Evolutionary conservation across 352 stramenopile genomes (phyloP), one percentile per base, ranked within the genome.

Genomic region (Phytophthora sp.): DNA sequence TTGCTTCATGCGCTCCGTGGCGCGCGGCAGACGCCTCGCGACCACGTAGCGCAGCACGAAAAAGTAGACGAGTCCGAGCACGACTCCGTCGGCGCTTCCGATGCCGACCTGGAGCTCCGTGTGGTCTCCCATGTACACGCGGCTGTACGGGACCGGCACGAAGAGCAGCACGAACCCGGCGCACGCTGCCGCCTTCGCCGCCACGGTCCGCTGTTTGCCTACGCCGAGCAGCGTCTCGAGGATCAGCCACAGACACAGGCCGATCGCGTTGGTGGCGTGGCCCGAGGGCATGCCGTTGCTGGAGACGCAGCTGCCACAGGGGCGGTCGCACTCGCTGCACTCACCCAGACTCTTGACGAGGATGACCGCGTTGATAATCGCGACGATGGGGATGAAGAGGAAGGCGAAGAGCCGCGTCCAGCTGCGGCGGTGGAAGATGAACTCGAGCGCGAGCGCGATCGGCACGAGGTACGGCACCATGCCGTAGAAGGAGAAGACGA

Each of bases 81-180:
- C 56, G 23, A 77, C 51, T 2, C 79, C 79, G 49, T 82, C 28
- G 5, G 45, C 54, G 26, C 56, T 65, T 42, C 79, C 79, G 20
- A 88, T 74, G 21, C 18, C 51, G 35, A 83, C 74, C 56, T 88
- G 79, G 34, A 86, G 53, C 17, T 48, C 41, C 32, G 76, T 83
- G 72, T 88, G 79, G 61, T 88, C 79, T 23, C 79, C 79, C 34
- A 88, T 34, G 57, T 88, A 84, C 50, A 86, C 49, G 58, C 79
- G 79, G 44, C 76, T 84, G 69, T 83, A 88, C 1, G 79, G 79
- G 4, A 88, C 76, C 1, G 76, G 74, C 13, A 74, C 64, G 21
- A 88, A 79, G 30, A 88, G 39, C 23, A 77, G 45, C 13, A 74
- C 11, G 18, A 44, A 43, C 0, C 45, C 54, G 15, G 54, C 24